phyloP scores from a whole-genome alignment of 495 filamentous ascomycete genomes.

The Xylaria grammica region DNA sequence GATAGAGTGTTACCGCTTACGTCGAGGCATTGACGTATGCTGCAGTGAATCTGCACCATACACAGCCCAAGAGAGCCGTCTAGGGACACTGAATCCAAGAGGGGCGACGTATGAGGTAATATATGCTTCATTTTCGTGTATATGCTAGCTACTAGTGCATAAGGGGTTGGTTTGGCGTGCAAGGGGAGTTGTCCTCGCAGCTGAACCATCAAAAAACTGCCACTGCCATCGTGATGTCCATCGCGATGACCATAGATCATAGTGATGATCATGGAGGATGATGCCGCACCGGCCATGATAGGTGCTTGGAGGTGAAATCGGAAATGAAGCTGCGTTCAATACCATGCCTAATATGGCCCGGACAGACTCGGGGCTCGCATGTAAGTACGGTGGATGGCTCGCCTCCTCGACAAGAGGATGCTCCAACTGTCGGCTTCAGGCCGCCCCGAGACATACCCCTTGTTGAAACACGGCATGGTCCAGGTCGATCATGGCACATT shows the following conservation, averaged over 20 bases:
- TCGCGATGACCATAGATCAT: too few relatives aligned
- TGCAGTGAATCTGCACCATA: conserved; percentile 2
- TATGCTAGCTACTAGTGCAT: too few relatives aligned
- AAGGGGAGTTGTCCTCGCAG: too few relatives aligned
- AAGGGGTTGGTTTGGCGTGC: too few relatives aligned
- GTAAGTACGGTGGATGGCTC: neutral
- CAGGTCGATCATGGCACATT: conserved; percentile 10
- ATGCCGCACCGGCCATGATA: neutral
- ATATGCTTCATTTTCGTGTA: too few relatives aligned
- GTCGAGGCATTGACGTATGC: conserved; percentile 16
- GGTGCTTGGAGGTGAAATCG: neutral
- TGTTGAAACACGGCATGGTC: conserved; percentile 21
- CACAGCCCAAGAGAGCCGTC: neutral
- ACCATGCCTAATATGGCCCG: neutral
- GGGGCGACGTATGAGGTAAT: neutral
- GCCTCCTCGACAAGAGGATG: neutral
- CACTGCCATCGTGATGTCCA: too few relatives aligned
- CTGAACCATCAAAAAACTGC: too few relatives aligned
- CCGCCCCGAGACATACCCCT: conserved; percentile 1
- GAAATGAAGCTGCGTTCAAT: neutral
- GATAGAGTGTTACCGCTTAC: neutral
- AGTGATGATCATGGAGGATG: neutral
- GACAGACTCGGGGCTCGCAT: neutral
- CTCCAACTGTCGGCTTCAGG: conserved; percentile 9
- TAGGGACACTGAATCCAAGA: neutral